A percentile compares a stretch with the other conserved stretches of the same genome.
Conservation (phyloP, 2,329 filamentous ascomycete species). For the Orbilia ellipsospora region DNA sequence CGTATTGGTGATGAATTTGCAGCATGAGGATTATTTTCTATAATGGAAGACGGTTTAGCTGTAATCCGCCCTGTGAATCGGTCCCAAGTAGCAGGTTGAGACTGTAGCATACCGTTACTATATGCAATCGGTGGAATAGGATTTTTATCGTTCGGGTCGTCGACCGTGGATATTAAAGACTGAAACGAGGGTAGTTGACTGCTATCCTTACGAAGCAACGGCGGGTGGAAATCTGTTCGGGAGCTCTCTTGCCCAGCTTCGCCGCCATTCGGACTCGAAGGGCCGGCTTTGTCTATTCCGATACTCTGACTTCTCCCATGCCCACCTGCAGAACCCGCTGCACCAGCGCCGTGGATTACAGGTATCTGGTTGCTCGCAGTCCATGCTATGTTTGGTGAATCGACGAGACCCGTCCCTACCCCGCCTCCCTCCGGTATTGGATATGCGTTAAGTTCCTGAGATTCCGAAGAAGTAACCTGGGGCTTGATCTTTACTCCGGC, state of each 20-base stretch:
- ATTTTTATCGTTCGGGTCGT: conserved; percentile 50
- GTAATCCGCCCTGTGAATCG: too few relatives aligned
- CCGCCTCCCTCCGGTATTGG: conserved; percentile 20
- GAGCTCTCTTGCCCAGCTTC: conserved; percentile 29
- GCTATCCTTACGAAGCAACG: conserved; percentile 36
- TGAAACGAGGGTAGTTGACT: conserved; percentile 42
- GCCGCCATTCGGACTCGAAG: conserved; percentile 3
- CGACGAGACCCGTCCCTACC: conserved; percentile 4
- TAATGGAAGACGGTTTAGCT: too few relatives aligned
- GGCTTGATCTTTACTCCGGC: conserved; percentile 3
- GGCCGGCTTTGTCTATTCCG: conserved; percentile 13
- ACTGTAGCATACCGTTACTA: conserved; percentile 23
- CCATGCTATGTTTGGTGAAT: conserved; percentile 30
- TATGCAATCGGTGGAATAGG: conserved; percentile 42
- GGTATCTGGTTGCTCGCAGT: conserved; percentile 38
- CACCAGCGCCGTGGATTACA: conserved; percentile 14
- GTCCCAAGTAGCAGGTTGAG: too few relatives aligned
- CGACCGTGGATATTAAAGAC: conserved; percentile 47
- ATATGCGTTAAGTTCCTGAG: conserved; percentile 29
- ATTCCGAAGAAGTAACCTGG: conserved; percentile 19
- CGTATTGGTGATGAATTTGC: conserved; percentile 39
- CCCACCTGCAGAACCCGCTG: conserved; percentile 13
- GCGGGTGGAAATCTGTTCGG: conserved; percentile 28
- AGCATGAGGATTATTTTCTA: conserved; percentile 31
- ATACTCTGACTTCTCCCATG: conserved; percentile 37